phyloP scores from a whole-genome alignment of 225 moss, liverwort and hornwort genomes.

The Sphagnum contortum region DNA sequence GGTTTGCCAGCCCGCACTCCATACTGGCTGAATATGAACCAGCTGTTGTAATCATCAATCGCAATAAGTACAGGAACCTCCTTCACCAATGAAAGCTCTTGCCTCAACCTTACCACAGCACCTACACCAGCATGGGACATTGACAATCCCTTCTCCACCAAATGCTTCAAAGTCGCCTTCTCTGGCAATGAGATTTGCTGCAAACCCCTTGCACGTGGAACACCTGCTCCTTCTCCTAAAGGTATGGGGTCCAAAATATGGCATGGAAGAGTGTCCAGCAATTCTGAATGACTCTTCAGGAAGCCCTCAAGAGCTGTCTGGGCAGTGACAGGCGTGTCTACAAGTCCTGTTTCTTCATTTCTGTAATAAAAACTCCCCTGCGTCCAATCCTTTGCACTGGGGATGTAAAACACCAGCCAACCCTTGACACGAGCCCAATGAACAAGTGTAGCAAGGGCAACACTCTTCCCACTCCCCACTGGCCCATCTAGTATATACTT shows the following conservation, averaged over 20 bases:
- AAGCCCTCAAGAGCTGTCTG: slow-evolving; percentile 88
- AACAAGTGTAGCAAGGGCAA: slow-evolving; percentile 85
- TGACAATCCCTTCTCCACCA: slow-evolving; percentile 90
- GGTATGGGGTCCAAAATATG: slow-evolving; percentile 54
- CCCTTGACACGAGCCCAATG: slow-evolving; percentile 89
- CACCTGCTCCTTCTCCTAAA: slow-evolving; percentile 90
- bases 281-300: slow-evolving; percentile 63
- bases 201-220: slow-evolving; percentile 59
- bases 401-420: slow-evolving; percentile 96
- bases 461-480: slow-evolving; percentile 82
- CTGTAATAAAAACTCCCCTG: slow-evolving; percentile 77
- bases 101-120: slow-evolving; percentile 66
- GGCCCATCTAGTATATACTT: slow-evolving; percentile 87
- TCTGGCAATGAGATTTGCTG: slow-evolving; percentile 58
- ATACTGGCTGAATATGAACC: slow-evolving; percentile 86
- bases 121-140: slow-evolving; percentile 87
- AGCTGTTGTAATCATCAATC: slow-evolving; percentile 94
- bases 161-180: slow-evolving; percentile 59
- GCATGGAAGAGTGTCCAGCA: slow-evolving; percentile 62
- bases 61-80: slow-evolving; percentile 82
- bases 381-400: slow-evolving; percentile 94
- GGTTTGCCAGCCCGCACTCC: slow-evolving; percentile 75
- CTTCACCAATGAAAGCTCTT: slow-evolving; percentile 72
- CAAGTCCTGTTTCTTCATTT: slow-evolving; percentile 63
- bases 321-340: slow-evolving; percentile 86